phyloP scores from a whole-genome alignment of 1,284 basidiomycete genomes.

The Coniophora puteana region DNA sequence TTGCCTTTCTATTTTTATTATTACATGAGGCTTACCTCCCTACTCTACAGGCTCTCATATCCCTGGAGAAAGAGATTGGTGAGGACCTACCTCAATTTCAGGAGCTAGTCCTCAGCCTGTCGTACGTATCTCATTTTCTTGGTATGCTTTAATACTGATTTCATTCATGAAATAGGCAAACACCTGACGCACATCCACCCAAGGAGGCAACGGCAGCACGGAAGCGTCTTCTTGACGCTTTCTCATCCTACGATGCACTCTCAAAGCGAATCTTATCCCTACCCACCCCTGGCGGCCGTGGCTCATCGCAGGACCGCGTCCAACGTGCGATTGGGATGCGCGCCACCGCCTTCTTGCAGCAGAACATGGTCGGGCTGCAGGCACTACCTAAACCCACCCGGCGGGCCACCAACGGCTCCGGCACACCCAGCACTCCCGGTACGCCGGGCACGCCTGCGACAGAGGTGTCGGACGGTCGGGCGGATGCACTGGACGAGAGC shows the following conservation, averaged over 20 bases:
- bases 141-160: slow-evolving; percentile 1
- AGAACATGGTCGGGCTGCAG: slow-evolving; percentile 84
- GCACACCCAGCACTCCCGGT: too few species aligned
- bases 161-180: slow-evolving; percentile 33
- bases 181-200: slow-evolving; percentile 56
- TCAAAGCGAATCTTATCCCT: slow-evolving; percentile 81
- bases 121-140: slow-evolving; percentile 31
- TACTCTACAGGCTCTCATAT: slow-evolving; percentile 55
- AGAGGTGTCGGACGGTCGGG: slow-evolving; percentile 49
- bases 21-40: background rate
- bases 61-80: slow-evolving; percentile 76
- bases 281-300: slow-evolving; percentile 54
- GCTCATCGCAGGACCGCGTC: slow-evolving; percentile 78
- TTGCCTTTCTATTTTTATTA: background rate
- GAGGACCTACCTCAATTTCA: slow-evolving; percentile 68
- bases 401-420: slow-evolving; percentile 14
- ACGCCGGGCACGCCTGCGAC: slow-evolving; percentile 17
- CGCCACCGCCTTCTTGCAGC: slow-evolving; percentile 82
- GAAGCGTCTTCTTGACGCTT: slow-evolving; percentile 79
- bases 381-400: slow-evolving; percentile 57
- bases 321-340: slow-evolving; percentile 79
- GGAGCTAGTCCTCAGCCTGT: slow-evolving; percentile 55
- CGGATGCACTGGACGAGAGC: too few species aligned
- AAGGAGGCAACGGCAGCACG: slow-evolving; percentile 69
- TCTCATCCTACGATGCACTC: slow-evolving; percentile 85